Base-by-base conservation (phyloP, 129 eudicot genomes). In the Cynara cardunculus region DNA sequence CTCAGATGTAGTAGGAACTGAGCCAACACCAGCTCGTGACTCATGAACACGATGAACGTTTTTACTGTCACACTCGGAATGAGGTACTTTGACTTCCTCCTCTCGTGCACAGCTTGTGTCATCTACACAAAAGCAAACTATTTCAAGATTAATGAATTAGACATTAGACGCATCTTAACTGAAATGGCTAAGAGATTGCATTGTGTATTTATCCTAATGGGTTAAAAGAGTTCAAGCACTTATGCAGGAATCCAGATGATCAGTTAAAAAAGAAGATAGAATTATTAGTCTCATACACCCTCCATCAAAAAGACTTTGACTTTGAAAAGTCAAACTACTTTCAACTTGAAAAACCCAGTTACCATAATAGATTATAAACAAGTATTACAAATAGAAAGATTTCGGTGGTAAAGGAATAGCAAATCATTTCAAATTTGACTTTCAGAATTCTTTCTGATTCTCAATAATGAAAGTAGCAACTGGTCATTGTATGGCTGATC, bases 71-170 rank as follows among this genome's bases (percentile, higher is more conserved):
- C 18, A 18, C 67, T 64, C 46, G 34, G 69, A 16, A 62, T 19
- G 69, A 44, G 76, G 34, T 46, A 16, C 46, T 74, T 74, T 81
- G 69, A 74, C 49, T 24, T 77, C 39, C 77, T 76, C 81, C 77
- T 76, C 85, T 82, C 37, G 81, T 56, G 34, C 34, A 82, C 21
- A 76, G 77, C 78, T 76, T 56, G 77, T 53, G 74, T 71, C 74
- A 77, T 83, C 86, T 83, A 73, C 86, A 77, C 56, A 77, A 61
- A 70, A 70, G 21, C 32, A 37, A 82, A 56, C 12, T 56, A 75
- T 49, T 73, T 75, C 5, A 64, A 64, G 27, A 64, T 64, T 64
- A 22, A 64, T 64, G 69, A 21, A 22, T 64, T 2, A 64, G 69
- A 64, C 28, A 1, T 64, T 22, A 64, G 69, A 64, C 9, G 27